A percentile compares a stretch with the other conserved stretches of the same genome.
Conservation (phyloP, 495 filamentous ascomycete species). For the Lentithecium fluviatile region DNA sequence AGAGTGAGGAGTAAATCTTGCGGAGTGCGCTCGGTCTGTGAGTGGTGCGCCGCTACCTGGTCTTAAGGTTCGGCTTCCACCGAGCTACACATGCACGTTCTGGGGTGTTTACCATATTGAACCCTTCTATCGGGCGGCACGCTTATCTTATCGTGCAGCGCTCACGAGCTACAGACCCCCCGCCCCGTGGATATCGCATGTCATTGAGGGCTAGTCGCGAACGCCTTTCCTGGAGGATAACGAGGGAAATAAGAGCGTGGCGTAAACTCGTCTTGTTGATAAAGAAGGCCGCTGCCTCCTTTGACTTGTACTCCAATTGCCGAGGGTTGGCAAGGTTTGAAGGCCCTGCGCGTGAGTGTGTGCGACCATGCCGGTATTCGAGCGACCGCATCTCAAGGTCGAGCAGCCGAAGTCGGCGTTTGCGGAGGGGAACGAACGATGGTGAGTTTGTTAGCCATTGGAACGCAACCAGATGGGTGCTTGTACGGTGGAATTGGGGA, state of each 20-base stretch:
- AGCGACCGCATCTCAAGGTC: slow-evolving; percentile 35
- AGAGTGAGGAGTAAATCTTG: background rate
- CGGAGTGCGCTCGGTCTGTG: background rate
- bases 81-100: too few species aligned
- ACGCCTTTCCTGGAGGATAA: background rate
- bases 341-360: background rate
- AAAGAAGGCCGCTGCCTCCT: background rate
- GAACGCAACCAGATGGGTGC: background rate
- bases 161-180: too few species aligned
- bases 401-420: slow-evolving; percentile 37
- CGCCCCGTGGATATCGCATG: background rate
- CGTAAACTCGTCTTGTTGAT: background rate
- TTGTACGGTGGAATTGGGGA: too few species aligned
- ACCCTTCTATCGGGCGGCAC: background rate
- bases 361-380: slow-evolving; percentile 15
- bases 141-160: slow-evolving; percentile 28
- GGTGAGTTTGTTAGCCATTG: slow-evolving; percentile 26
- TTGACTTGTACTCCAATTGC: background rate
- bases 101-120: too few species aligned
- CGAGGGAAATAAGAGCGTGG: background rate
- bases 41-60: background rate
- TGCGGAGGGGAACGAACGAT: slow-evolving; percentile 33
- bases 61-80: background rate
- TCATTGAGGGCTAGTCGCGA: background rate
- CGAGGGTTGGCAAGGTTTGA: background rate